These are phyloP conservation scores for Suillus variegatus DNA, from an alignment of 768 basidiomycete species.

Conservation along the genomic window DNA sequence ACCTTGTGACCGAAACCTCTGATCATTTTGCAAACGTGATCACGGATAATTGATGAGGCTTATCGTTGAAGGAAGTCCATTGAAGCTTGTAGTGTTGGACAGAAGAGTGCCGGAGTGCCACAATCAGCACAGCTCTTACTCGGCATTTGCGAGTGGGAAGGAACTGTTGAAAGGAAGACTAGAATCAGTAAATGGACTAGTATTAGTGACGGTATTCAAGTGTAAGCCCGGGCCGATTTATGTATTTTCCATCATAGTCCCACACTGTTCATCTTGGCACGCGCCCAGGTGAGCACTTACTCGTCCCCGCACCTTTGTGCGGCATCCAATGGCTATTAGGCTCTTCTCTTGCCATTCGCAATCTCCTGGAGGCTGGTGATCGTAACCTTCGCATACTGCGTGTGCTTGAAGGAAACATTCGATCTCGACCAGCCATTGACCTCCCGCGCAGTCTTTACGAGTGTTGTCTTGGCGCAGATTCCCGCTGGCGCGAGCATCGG, in stretches of 20 bases:
- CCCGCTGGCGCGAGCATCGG: background rate
- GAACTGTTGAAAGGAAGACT: background rate
- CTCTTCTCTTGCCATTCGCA: background rate
- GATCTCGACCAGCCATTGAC: background rate
- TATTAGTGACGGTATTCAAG: no score
- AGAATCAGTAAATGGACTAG: no score
- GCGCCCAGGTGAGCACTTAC: background rate
- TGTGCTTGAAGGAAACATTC: background rate
- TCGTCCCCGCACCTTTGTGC: background rate
- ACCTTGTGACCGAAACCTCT: background rate
- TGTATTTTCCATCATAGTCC: no score
- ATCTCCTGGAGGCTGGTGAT: background rate
- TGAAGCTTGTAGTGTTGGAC: background rate
- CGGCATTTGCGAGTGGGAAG: background rate
- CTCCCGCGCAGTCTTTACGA: background rate
- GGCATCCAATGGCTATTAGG: background rate
- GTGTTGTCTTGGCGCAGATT: background rate
- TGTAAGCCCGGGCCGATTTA: no score
- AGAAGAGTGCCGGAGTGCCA: background rate
- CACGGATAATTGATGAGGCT: background rate
- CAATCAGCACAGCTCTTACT: background rate
- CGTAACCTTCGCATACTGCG: constrained; percentile 3
- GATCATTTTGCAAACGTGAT: background rate
- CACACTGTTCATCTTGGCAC: no score
- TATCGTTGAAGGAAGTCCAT: background rate